Percentiles rank a stretch among this genome's conserved stretches.
Conservation (phyloP, 345 rosid genomes). For the Cardiospermum halicacabum region DNA sequence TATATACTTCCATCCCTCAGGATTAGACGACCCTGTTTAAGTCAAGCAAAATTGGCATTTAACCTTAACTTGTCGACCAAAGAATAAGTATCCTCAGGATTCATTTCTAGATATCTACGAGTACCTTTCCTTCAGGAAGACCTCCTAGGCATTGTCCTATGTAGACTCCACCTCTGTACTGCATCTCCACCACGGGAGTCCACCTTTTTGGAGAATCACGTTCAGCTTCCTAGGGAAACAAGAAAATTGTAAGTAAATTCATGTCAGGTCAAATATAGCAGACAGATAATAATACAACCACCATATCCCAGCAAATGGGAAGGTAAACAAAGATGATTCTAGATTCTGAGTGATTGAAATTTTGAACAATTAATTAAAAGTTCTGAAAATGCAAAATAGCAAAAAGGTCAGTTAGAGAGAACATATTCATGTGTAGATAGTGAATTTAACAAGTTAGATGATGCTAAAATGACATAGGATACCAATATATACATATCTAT, state of each 20-base stretch:
- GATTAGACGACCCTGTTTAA: slow-evolving; percentile 66
- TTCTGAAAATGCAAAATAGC: neutral
- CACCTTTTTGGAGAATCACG: slow-evolving; percentile 78
- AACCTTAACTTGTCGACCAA: neutral
- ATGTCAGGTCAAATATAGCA: neutral
- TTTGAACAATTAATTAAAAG: neutral
- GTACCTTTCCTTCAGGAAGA: slow-evolving; percentile 99
- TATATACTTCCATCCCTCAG: slow-evolving; percentile 84
- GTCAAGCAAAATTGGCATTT: slow-evolving; percentile 11
- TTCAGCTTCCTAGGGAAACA: slow-evolving; percentile 64
- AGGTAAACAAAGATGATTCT: neutral
- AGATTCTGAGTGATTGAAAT: neutral
- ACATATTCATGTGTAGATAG: neutral
- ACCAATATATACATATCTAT: neutral
- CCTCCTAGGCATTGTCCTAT: slow-evolving; percentile 92
- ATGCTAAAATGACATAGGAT: neutral
- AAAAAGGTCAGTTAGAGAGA: neutral
- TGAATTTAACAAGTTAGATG: neutral
- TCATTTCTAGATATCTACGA: neutral
- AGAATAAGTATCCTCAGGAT: slow-evolving; percentile 18
- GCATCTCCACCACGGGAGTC: slow-evolving; percentile 80
- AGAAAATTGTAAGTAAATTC: slow-evolving; percentile 15
- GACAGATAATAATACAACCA: slow-evolving; percentile 1
- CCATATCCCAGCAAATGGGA: neutral
- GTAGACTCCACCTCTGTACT: slow-evolving; percentile 85